Evolutionary conservation across 1,284 basidiomycete species (phyloP).

Genomic region (Fomitopsis schrenkii): DNA sequence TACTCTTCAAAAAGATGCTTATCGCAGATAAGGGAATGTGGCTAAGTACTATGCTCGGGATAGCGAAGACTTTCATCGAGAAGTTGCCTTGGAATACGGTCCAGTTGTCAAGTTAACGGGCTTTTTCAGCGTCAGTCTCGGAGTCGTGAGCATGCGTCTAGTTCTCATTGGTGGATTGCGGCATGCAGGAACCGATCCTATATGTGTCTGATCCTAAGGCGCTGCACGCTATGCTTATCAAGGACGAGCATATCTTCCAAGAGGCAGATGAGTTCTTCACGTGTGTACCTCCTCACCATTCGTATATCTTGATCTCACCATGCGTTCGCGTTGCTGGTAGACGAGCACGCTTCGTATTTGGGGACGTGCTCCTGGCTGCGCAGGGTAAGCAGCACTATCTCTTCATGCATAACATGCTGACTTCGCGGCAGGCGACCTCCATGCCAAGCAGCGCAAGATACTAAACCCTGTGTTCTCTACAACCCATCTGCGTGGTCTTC

Average conservation of each 20-base stretch:
- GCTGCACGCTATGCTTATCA: constrained; percentile 33
- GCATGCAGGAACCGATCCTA: constrained; percentile 6
- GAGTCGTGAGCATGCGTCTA: too few relatives aligned
- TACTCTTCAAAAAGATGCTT: not conserved
- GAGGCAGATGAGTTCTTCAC: constrained; percentile 18
- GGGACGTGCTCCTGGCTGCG: not conserved
- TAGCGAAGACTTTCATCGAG: constrained; percentile 9
- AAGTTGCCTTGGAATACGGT: constrained; percentile 14
- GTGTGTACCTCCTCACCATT: constrained; percentile 6
- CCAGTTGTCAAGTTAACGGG: constrained; percentile 11
- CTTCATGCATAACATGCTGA: not conserved
- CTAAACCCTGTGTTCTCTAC: constrained; percentile 25
- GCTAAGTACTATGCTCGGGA: not conserved
- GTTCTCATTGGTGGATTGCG: too few relatives aligned
- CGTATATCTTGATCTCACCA: too few relatives aligned
- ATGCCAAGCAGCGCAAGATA: constrained; percentile 18
- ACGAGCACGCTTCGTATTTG: not conserved
- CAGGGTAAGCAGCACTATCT: not conserved
- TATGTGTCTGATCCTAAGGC: constrained; percentile 21
- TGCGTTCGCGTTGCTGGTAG: not conserved
- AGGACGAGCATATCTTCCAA: constrained; percentile 31
- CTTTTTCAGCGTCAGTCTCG: constrained; percentile 8
- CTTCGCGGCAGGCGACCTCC: constrained; percentile 11
- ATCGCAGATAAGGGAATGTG: not conserved
- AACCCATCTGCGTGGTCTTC: constrained; percentile 20